Base-by-base conservation (phyloP, 805 yeast genomes). In the Saturnispora galanensis region DNA sequence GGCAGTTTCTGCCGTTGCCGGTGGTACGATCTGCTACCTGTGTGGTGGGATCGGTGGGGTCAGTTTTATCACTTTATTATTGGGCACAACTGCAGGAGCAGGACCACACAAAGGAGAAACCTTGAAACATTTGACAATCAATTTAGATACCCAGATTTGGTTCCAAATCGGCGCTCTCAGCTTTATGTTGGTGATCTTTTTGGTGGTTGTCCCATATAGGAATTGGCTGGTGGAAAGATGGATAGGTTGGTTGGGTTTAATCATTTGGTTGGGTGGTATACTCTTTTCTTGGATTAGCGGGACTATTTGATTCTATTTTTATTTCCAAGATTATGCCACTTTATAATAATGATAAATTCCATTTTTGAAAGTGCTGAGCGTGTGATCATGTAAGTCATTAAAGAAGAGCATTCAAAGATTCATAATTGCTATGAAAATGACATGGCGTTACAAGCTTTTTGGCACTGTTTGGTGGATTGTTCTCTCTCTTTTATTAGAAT, bases 1-100 rank as follows among this genome's bases (percentile, higher is more conserved):
- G 10, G 79, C 79, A 0, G 56, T 75, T 8, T 71, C 70, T 50
- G 69, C 80, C 1, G 74, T 79, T 50, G 63, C 74, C 46, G 80
- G 81, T 1, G 70, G 80, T 1, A 78, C 79, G 0, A 56, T 75
- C 11, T 52, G 75, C 11, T 63, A 71, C 36, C 67, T 72, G 8
- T 56, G 74, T 47, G 55, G 74, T 15, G 81, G 80, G 1, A 62
- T 75, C 16, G 81, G 81, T 0, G 52, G 68, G 11, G 73, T 73
- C 53, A 70, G 76, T 2, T 49, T 64, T 33, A 52, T 67, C 5
- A 55, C 64, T 7, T 42, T 47, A n/a, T 15, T 50, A 10, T 26
- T 45, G 10, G 33, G 38, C 4, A 42, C 45, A 13, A 17, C 17
- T 12, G 45, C 39, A 13, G 45, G 45, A 11, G 30, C 45, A n/a